Percentiles rank a stretch among this genome's conserved stretches.
Evolutionary conservation across 2,329 filamentous ascomycete genomes (phyloP).

Genomic region (Colletotrichum sp.): DNA sequence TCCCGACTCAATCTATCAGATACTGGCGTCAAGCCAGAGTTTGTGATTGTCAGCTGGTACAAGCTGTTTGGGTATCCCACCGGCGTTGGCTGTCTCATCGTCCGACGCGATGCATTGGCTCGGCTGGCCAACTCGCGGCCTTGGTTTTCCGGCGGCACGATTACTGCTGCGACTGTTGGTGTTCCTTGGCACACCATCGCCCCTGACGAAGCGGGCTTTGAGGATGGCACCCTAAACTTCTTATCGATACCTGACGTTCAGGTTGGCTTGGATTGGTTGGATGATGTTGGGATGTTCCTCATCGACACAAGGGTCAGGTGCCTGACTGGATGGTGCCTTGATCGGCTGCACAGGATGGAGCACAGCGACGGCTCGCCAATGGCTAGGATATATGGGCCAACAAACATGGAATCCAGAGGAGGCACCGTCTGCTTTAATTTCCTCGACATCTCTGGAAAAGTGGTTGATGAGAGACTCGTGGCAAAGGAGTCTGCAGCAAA

Average conservation of each 20-base stretch:
- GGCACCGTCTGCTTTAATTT: constrained; percentile 44
- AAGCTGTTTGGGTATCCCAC: constrained; percentile 48
- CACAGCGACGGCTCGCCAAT: constrained; percentile 38
- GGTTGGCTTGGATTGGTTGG: constrained; percentile 40
- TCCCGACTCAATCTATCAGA: constrained; percentile 34
- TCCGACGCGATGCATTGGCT: constrained; percentile 32
- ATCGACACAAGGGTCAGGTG: constrained; percentile 37
- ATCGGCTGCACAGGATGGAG: constrained; percentile 29
- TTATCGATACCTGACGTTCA: constrained; percentile 41
- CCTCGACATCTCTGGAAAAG: constrained; percentile 32
- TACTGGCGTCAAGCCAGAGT: constrained; percentile 36
- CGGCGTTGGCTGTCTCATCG: constrained; percentile 44
- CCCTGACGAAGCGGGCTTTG: constrained; percentile 34
- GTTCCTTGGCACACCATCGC: constrained; percentile 35
- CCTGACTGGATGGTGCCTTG: constrained; percentile 40
- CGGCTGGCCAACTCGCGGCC: constrained; percentile 34
- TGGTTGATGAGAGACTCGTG: constrained; percentile 42
- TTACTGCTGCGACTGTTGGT: constrained; percentile 35
- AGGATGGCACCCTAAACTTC: constrained; percentile 46
- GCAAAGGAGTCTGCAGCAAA: constrained; percentile 34
- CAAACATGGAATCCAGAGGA: constrained; percentile 30
- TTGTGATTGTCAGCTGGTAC: constrained; percentile 44
- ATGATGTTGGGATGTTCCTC: constrained; percentile 27
- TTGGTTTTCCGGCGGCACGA: constrained; percentile 45
- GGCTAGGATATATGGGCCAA: constrained; percentile 39